These are phyloP conservation scores for Linum tenue DNA, from an alignment of 345 rosid genomes.

Conservation along the genomic window DNA sequence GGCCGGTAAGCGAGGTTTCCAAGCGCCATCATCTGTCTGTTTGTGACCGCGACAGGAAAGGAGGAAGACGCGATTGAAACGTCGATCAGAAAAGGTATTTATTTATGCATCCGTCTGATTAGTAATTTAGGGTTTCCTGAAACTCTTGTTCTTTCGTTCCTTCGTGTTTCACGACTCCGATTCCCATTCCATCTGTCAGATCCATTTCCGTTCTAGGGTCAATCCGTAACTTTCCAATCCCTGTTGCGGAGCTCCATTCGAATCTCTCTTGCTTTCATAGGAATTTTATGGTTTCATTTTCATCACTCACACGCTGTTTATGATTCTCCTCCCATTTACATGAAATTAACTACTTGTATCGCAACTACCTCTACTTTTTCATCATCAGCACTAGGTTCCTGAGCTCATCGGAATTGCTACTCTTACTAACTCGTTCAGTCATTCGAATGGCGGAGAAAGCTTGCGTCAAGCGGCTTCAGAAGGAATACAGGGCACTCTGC, in stretches of 20 bases:
- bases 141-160: neutral
- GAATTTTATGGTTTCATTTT: too few species aligned
- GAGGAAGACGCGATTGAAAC: neutral
- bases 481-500: slow-evolving; percentile 93
- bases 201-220: neutral
- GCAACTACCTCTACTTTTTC: neutral
- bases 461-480: slow-evolving; percentile 87
- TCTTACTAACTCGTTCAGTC: neutral
- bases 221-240: too few species aligned
- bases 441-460: slow-evolving; percentile 76
- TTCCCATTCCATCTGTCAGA: neutral
- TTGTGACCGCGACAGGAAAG: neutral
- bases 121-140: neutral
- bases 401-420: neutral
- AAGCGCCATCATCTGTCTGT: neutral
- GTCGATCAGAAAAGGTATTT: neutral
- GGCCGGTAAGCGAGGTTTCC: neutral
- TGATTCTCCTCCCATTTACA: neutral
- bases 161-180: neutral
- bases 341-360: neutral
- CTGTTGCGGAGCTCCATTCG: too few species aligned
- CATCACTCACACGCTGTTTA: neutral
- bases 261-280: too few species aligned
- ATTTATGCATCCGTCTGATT: neutral
- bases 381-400: neutral